A percentile compares a stretch with the other conserved stretches of the same genome.
These are phyloP conservation scores for Acanthamoeba polyphaga DNA, from an alignment of 208 protist genomes.

Conservation along the genomic window DNA sequence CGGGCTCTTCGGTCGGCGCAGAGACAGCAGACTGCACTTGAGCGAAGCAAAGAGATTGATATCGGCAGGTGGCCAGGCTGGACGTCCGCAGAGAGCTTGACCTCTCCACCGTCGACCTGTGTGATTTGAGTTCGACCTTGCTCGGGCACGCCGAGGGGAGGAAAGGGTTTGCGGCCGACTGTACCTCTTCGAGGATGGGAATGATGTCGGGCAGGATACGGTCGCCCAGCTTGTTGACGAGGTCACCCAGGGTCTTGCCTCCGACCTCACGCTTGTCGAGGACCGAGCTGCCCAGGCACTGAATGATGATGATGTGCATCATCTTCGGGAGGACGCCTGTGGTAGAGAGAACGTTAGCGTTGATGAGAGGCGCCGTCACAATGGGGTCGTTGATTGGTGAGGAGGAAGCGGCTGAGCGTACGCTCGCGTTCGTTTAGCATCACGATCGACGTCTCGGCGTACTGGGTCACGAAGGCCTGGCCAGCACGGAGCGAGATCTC, in stretches of 20 bases:
- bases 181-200: conserved; percentile 88
- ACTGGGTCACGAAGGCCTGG: conserved; percentile 90
- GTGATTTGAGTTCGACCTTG: neutral
- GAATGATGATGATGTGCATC: conserved; percentile 73
- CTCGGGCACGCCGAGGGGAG: neutral
- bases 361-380: neutral
- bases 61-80: neutral
- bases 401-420: conserved; percentile 4
- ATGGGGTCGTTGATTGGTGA: too few relatives aligned
- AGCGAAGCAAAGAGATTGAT: neutral
- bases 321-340: conserved; percentile 57
- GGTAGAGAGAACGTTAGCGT: neutral
- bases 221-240: conserved; percentile 90
- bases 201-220: conserved; percentile 91
- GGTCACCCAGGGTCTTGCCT: conserved; percentile 87
- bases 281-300: conserved; percentile 51
- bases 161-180: too few relatives aligned
- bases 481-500: conserved; percentile 90
- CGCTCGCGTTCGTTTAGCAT: too few relatives aligned
- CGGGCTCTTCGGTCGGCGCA: neutral
- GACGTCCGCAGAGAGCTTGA: neutral
- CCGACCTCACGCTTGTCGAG: conserved; percentile 82
- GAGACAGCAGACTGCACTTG: neutral
- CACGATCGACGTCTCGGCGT: conserved; percentile 76
- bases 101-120: neutral